Evolutionary conservation across 345 rosid genomes (phyloP).

Genomic region (Clarkia xantiana): DNA sequence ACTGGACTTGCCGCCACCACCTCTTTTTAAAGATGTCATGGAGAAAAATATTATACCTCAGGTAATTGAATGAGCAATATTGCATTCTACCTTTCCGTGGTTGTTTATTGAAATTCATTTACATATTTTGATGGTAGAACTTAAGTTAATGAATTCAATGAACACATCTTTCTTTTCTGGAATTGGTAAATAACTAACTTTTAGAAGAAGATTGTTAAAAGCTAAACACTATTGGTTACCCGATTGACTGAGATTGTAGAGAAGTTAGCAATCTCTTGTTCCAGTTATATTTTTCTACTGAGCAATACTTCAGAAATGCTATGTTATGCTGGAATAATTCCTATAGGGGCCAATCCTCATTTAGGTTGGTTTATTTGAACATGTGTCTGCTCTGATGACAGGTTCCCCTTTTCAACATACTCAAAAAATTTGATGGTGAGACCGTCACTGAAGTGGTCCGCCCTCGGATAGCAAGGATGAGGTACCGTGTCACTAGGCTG

Average conservation of each 20-base stretch:
- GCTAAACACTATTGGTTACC: too few relatives aligned
- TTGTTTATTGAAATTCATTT: too few relatives aligned
- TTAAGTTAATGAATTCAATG: too few relatives aligned
- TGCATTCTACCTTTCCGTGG: too few relatives aligned
- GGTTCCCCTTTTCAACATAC: slow-evolving; percentile 80
- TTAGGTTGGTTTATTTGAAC: neutral
- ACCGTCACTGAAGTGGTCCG: slow-evolving; percentile 82
- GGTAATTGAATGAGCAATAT: slow-evolving; percentile 19
- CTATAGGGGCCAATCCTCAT: too few relatives aligned
- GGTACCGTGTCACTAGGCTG: slow-evolving; percentile 59
- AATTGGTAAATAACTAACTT: too few relatives aligned
- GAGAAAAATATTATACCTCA: slow-evolving; percentile 98
- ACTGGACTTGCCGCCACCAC: slow-evolving; percentile 94
- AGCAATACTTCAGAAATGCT: too few relatives aligned
- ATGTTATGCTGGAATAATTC: too few relatives aligned
- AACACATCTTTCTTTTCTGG: too few relatives aligned
- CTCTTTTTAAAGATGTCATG: slow-evolving; percentile 94
- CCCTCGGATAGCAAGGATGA: slow-evolving; percentile 71
- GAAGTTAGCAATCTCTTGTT: neutral
- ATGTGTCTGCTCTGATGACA: slow-evolving; percentile 15
- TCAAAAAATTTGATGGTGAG: slow-evolving; percentile 96
- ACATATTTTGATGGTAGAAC: too few relatives aligned
- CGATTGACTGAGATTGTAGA: neutral
- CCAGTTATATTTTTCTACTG: too few relatives aligned
- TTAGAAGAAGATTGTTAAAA: too few relatives aligned